These are phyloP conservation scores for Mallotus repandus DNA, from an alignment of 441 rosid genomes.

Conservation along the genomic window DNA sequence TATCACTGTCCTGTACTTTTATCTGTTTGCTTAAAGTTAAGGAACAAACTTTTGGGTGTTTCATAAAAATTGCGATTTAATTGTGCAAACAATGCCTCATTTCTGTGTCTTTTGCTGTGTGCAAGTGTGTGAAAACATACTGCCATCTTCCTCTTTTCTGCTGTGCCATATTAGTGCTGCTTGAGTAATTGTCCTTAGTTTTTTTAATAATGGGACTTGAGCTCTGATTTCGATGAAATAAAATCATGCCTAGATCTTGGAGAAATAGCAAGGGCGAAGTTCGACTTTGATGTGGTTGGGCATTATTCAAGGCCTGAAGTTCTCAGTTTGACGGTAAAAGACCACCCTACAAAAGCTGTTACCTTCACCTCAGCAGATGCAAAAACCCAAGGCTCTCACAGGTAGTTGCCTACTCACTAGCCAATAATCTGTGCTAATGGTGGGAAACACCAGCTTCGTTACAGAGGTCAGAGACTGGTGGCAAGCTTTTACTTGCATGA, in stretches of 20 bases:
- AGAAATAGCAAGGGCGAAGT: slow-evolving; percentile 81
- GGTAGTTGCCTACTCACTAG: slow-evolving; percentile 6
- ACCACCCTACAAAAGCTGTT: slow-evolving; percentile 69
- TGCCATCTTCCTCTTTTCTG: too few relatives aligned
- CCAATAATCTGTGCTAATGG: background rate
- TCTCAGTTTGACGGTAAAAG: slow-evolving; percentile 77
- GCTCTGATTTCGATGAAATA: slow-evolving; percentile 12
- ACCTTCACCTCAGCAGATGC: slow-evolving; percentile 49
- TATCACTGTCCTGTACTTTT: too few relatives aligned
- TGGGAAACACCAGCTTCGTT: background rate
- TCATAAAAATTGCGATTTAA: too few relatives aligned
- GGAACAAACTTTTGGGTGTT: too few relatives aligned
- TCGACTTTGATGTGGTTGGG: slow-evolving; percentile 91
- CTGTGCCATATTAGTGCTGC: background rate
- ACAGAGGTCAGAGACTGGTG: background rate
- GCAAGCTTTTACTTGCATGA: background rate
- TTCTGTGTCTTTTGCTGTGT: too few relatives aligned
- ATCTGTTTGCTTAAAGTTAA: too few relatives aligned
- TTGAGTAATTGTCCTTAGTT: too few relatives aligned
- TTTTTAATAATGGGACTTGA: background rate
- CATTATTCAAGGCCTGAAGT: slow-evolving; percentile 94
- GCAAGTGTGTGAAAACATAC: too few relatives aligned
- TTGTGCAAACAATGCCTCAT: too few relatives aligned
- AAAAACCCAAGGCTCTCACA: slow-evolving; percentile 40
- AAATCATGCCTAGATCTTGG: slow-evolving; percentile 67